phyloP scores from a whole-genome alignment of 208 protist genomes.

The Sergeia podlipaevii region DNA sequence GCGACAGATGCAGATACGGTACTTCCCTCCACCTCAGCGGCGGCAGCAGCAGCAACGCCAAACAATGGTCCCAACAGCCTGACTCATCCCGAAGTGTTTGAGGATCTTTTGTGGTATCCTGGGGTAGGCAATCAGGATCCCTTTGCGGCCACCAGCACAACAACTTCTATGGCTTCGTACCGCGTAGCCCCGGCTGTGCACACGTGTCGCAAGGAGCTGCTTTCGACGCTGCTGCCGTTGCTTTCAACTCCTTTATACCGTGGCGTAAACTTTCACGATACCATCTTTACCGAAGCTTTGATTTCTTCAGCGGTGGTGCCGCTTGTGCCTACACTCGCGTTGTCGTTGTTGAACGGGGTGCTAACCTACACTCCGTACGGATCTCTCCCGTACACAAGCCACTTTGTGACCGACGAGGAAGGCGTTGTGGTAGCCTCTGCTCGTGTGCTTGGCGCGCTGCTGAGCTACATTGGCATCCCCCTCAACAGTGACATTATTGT shows the following conservation, averaged over 20 bases:
- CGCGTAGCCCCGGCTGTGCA: slow-evolving; percentile 9
- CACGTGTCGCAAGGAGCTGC: slow-evolving; percentile 36
- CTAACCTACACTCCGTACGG: slow-evolving; percentile 70
- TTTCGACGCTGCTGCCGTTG: slow-evolving; percentile 42
- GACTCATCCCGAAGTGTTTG: slow-evolving; percentile 44
- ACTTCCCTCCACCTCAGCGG: slow-evolving; percentile 29
- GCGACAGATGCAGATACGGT: slow-evolving; percentile 11
- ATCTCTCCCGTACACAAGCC: slow-evolving; percentile 71
- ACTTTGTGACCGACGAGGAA: slow-evolving; percentile 52
- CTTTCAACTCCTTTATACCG: slow-evolving; percentile 60
- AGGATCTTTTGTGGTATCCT: slow-evolving; percentile 56
- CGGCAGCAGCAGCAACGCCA: too few species aligned
- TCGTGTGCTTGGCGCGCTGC: slow-evolving; percentile 49
- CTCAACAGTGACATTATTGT: slow-evolving; percentile 6
- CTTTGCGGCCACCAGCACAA: background rate
- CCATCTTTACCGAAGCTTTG: slow-evolving; percentile 66
- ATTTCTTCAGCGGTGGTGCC: slow-evolving; percentile 46
- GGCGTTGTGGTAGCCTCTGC: slow-evolving; percentile 41
- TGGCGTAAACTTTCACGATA: slow-evolving; percentile 43
- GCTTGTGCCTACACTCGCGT: slow-evolving; percentile 63
- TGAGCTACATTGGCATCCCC: slow-evolving; percentile 40
- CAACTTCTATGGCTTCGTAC: slow-evolving; percentile 8
- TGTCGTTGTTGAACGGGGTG: slow-evolving; percentile 77
- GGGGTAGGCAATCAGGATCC: slow-evolving; percentile 46
- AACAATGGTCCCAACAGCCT: slow-evolving; percentile 12